Conservation (phyloP, 169 alveolate genomes). For the Theileria sp. region DNA sequence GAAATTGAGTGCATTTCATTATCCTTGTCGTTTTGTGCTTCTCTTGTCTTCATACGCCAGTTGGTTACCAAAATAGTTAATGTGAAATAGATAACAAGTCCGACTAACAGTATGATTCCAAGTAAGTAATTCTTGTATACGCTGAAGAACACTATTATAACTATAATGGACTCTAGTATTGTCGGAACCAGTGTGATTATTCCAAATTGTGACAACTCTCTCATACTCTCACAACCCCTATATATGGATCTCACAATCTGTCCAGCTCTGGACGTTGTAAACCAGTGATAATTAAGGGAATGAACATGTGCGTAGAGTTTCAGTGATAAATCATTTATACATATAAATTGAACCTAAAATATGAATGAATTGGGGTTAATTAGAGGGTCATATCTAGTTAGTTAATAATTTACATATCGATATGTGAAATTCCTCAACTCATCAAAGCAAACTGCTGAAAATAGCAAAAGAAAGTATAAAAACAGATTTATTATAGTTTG, state of each 20-base stretch:
- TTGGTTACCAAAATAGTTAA: slow-evolving; percentile 66
- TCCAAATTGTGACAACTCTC: slow-evolving; percentile 59
- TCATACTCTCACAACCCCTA: slow-evolving; percentile 57
- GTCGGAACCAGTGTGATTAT: slow-evolving; percentile 58
- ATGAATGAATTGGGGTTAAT: neutral
- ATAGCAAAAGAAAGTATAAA: neutral
- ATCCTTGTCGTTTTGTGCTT: slow-evolving; percentile 69
- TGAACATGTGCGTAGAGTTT: slow-evolving; percentile 33
- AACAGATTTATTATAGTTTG: slow-evolving; percentile 4
- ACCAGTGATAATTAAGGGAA: slow-evolving; percentile 57
- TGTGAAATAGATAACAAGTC: slow-evolving; percentile 27
- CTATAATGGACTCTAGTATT: slow-evolving; percentile 33
- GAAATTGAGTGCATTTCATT: slow-evolving; percentile 73
- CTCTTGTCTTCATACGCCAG: slow-evolving; percentile 70
- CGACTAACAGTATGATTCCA: slow-evolving; percentile 35
- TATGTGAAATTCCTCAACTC: slow-evolving; percentile 50
- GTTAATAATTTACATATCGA: slow-evolving; percentile 40
- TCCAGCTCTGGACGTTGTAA: slow-evolving; percentile 46
- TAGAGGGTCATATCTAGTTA: neutral
- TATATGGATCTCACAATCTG: slow-evolving; percentile 50
- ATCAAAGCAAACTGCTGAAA: slow-evolving; percentile 27
- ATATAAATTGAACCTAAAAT: slow-evolving; percentile 41
- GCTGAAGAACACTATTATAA: slow-evolving; percentile 33
- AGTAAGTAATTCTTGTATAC: slow-evolving; percentile 29
- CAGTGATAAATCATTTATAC: slow-evolving; percentile 29